Evolutionary conservation across 1,284 basidiomycete species (phyloP).

Genomic region (Laetiporus sulphureus): DNA sequence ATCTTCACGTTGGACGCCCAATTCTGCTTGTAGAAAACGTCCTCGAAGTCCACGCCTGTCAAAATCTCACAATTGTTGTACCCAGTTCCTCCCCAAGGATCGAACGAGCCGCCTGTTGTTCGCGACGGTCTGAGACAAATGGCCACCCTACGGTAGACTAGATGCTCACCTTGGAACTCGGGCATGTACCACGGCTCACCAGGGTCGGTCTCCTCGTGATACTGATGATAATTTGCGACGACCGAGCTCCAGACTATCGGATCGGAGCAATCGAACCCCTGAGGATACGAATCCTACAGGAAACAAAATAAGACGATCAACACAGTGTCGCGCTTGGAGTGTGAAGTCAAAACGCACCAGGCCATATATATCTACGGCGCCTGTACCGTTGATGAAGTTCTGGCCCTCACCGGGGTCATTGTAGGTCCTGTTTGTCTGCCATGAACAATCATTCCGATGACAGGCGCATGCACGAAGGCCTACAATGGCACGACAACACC

Average conservation of each 20-base stretch:
- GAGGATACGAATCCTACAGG: slow-evolving; percentile 57
- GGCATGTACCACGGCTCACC: slow-evolving; percentile 61
- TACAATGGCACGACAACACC: slow-evolving; percentile 59
- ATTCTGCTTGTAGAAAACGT: slow-evolving; percentile 67
- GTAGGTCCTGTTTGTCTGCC: slow-evolving; percentile 37
- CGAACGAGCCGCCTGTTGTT: slow-evolving; percentile 53
- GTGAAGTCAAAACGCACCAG: slow-evolving; percentile 26
- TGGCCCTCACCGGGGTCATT: slow-evolving; percentile 55
- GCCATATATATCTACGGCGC: slow-evolving; percentile 48
- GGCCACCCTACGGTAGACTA: too few relatives aligned
- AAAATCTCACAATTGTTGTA: slow-evolving; percentile 46
- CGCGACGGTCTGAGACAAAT: too few relatives aligned
- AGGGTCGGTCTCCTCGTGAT: slow-evolving; percentile 50
- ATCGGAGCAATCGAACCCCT: slow-evolving; percentile 68
- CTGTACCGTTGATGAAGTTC: slow-evolving; percentile 68
- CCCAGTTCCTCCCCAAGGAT: slow-evolving; percentile 69
- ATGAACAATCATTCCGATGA: neutral
- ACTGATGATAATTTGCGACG: slow-evolving; percentile 47
- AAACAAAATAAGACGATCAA: neutral
- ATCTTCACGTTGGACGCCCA: slow-evolving; percentile 75
- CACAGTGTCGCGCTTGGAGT: too few relatives aligned
- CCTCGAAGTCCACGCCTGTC: slow-evolving; percentile 65
- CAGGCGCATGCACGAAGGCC: slow-evolving; percentile 1
- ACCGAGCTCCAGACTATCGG: slow-evolving; percentile 55
- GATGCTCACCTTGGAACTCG: slow-evolving; percentile 34